These are phyloP conservation scores for Calendula officinalis DNA, from an alignment of 129 eudicot genomes.

Conservation along the genomic window DNA sequence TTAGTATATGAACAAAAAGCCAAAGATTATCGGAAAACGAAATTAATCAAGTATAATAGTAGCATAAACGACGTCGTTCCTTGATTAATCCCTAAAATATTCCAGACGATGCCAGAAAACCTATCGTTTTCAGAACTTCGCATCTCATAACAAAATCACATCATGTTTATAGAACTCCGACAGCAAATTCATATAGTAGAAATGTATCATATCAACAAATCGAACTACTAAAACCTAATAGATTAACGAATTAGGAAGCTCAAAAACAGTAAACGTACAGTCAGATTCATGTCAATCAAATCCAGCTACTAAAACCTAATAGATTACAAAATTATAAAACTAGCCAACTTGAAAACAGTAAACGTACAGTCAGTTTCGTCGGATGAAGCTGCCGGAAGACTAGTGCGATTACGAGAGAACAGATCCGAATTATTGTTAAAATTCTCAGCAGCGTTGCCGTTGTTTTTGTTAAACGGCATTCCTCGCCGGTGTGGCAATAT, in stretches of 20 bases:
- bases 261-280: no score
- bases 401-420: conserved; percentile 13
- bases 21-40: neutral
- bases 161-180: conserved; percentile 1
- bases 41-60: neutral
- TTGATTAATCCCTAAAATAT: neutral
- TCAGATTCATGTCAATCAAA: neutral
- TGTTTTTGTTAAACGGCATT: conserved; percentile 32
- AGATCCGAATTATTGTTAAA: conserved; percentile 8
- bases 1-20: conserved; percentile 2
- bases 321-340: neutral
- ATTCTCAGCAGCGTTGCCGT: conserved; percentile 24
- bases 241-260: no score
- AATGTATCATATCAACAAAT: neutral
- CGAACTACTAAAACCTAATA: neutral
- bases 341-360: neutral
- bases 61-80: neutral
- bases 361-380: conserved; percentile 17
- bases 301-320: neutral
- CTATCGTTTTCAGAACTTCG: conserved; percentile 9
- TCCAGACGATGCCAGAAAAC: neutral
- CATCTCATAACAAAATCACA: neutral
- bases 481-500: conserved; percentile 55
- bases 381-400: conserved; percentile 17
- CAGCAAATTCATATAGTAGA: neutral